Percentiles rank a stretch among this genome's conserved stretches.
Evolutionary conservation across 257 asterid genomes (phyloP).

Genomic region (Euphrasia confusa): DNA sequence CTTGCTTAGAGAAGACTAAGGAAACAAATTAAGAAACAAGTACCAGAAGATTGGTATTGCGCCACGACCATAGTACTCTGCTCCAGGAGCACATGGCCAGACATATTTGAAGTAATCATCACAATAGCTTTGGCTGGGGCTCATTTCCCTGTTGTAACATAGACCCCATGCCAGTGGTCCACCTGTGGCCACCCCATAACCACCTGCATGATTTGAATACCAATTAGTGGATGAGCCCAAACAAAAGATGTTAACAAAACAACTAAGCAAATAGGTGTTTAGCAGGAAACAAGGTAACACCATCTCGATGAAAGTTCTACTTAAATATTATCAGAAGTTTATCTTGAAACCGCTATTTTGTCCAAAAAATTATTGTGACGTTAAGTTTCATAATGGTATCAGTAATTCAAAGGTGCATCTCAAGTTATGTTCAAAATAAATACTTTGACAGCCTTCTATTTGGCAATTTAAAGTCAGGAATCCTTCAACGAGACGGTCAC

Average conservation of each 20-base stretch:
- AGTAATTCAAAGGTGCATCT: neutral
- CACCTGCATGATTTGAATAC: constrained; percentile 50
- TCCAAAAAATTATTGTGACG: neutral
- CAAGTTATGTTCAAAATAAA: constrained; percentile 4
- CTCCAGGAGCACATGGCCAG: constrained; percentile 85
- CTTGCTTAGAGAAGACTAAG: neutral
- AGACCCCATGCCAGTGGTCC: constrained; percentile 97
- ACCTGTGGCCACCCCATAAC: constrained; percentile 89
- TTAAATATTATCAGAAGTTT: neutral
- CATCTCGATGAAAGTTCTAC: neutral
- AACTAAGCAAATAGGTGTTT: too few species aligned
- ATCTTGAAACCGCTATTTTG: constrained; percentile 1
- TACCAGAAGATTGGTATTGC: constrained; percentile 93
- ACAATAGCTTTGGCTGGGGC: constrained; percentile 51
- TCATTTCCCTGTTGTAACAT: constrained; percentile 69
- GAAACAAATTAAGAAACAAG: neutral
- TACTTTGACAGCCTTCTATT: neutral
- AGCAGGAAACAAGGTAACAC: neutral
- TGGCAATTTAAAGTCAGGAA: neutral
- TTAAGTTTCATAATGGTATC: neutral
- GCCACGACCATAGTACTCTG: constrained; percentile 83
- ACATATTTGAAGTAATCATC: constrained; percentile 43
- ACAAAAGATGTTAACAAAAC: neutral
- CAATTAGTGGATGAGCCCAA: constrained; percentile 5
- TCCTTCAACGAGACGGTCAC: too few species aligned